Evolutionary conservation across 2,329 filamentous ascomycete species (phyloP).

Genomic region (Trichoderma oligosporum): DNA sequence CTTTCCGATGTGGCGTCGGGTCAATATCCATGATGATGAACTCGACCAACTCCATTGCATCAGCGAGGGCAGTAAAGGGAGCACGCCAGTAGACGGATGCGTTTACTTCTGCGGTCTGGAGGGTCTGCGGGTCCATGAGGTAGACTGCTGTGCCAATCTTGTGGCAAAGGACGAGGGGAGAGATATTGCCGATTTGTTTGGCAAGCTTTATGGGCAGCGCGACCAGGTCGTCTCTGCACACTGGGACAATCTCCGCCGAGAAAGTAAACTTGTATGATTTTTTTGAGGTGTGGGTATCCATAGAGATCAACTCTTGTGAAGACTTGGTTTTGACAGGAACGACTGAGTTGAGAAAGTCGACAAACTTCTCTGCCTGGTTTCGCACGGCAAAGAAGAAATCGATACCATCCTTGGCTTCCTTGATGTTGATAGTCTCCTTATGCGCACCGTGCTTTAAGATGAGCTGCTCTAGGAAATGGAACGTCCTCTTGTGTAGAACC

Average conservation of each 20-base stretch:
- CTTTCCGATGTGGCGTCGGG: conserved; percentile 67
- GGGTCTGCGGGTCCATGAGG: conserved; percentile 82
- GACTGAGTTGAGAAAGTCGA: conserved; percentile 84
- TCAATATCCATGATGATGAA: conserved; percentile 97
- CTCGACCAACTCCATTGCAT: conserved; percentile 80
- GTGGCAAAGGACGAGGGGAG: conserved; percentile 80
- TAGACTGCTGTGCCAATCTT: conserved; percentile 86
- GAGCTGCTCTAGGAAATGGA: conserved; percentile 76
- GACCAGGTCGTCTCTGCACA: conserved; percentile 97
- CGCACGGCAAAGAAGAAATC: conserved; percentile 91
- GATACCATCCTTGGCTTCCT: conserved; percentile 90
- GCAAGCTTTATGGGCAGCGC: conserved; percentile 86
- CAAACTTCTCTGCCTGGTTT: conserved; percentile 88
- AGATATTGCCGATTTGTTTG: conserved; percentile 82
- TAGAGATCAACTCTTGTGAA: conserved; percentile 79
- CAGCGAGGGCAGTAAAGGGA: conserved; percentile 79
- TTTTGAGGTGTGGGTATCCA: conserved; percentile 84
- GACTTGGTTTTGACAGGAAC: conserved; percentile 76
- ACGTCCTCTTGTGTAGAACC: conserved; percentile 85
- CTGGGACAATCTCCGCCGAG: conserved; percentile 83
- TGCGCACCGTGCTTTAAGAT: conserved; percentile 93
- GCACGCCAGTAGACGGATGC: conserved; percentile 84
- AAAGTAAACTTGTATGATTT: conserved; percentile 95
- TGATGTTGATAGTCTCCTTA: conserved; percentile 94
- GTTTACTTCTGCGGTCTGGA: conserved; percentile 84